Base-by-base conservation (phyloP, 2,329 filamentous ascomycete genomes). In the Endocalyx cinctus region DNA sequence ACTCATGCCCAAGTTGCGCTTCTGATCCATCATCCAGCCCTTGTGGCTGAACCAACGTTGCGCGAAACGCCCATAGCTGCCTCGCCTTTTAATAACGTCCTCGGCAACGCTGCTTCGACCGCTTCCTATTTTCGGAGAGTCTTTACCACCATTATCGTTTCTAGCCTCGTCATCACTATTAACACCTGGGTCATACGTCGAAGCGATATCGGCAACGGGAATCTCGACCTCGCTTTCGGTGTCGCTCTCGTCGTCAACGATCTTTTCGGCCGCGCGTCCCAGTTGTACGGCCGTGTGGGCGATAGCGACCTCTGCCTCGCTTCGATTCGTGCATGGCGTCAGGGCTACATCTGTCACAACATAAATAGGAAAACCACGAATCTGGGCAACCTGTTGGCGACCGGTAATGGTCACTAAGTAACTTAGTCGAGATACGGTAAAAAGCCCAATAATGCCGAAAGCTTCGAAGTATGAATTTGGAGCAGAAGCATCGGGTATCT, bases 41-140 rank as follows among this genome's bases (percentile, higher is more conserved):
- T 79, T 83, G 43, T 77, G 80, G 27, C 87, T 92, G 55, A 97
- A 92, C 92, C 92, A 98, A 39, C 82, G 80, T 42, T 88, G 78
- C 0, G 90, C 87, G 57, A 97, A 96, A 23, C 86, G 74, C 5
- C 89, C 90, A 58, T 96, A 97, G 42, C 80, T 81, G 1, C 89
- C 88, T 47, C 79, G 83, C 37, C 78, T 81, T 23, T 80, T 77
- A 34, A 96, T 90, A 2, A 97, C 89, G 63, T 97, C 86, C 58
- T 94, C 81, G 0, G 84, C 87, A 38, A 96, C 80, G 46, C 82
- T 88, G 43, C 72, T 81, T 22, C 59, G 62, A 10, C 57, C 42
- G 25, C 45, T 41, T 33, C 34, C 39, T 69, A 67, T 26, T 38
- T 52, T 42, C 12, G 41, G 35, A 14, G 35, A 37, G 17, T 37